Base-by-base conservation (phyloP, 2,329 filamentous ascomycete species). In the Exophiala phaeomuriformis region DNA sequence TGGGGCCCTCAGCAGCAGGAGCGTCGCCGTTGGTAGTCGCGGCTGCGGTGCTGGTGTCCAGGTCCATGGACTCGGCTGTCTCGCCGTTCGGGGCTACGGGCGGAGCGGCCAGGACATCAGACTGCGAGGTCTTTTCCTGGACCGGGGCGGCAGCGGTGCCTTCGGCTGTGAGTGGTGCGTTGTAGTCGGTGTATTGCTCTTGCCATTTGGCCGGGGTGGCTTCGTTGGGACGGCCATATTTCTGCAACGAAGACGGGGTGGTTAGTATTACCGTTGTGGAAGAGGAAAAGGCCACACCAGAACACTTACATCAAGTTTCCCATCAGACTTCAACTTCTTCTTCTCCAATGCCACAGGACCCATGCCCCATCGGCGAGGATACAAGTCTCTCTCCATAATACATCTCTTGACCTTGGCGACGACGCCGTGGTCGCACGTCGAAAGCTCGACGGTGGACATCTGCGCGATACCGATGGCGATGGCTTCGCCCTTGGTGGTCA, bases 321-420 rank as follows among this genome's bases (percentile, higher is more conserved):
- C 93, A 64, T 89, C 87, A 49, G 90, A 88, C 83, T 97, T 97
- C 78, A 98, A 84, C 83, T 97, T 96, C 86, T 98, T 98, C 84
- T 98, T 98, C 80, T 97, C 90, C 46, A 86, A 75, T 47, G 93
- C 93, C 56, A 91, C 85, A 49, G 93, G 91, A 58, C 93, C 93
- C 68, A 97, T 82, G 63, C 93, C 93, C 93, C 93, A 98, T 78
- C 91, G 80, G 71, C 90, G 82, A 60, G 93, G 93, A 80, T 98
- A 98, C 55, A 97, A 80, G 70, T 97, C 93, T 66, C 93, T 88
- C 80, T 98, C 93, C 93, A 98, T 98, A 73, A 98, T 98, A 74
- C 90, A 95, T 66, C 93, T 86, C 85, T 98, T 98, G 70, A 98
- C 89, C 80, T 96, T 97, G 65, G 93, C 93, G 55, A 97, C 91